A percentile compares a stretch with the other conserved stretches of the same genome.
Conservation (phyloP, 352 stramenopile species). For the Albugo candida region DNA sequence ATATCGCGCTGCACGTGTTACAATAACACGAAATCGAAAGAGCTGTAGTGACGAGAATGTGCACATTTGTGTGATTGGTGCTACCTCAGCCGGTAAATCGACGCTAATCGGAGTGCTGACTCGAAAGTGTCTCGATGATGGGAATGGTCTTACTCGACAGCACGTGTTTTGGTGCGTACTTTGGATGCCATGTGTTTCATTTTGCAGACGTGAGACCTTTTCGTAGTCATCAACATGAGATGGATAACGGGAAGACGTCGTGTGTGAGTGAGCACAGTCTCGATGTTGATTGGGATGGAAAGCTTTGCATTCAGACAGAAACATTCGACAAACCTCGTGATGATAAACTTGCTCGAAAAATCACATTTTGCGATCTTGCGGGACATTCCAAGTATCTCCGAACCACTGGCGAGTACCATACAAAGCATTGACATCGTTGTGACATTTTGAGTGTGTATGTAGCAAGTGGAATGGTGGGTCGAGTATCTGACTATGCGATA, state of each 20-base stretch:
- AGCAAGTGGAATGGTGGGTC: slow-evolving; percentile 56
- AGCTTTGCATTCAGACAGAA: slow-evolving; percentile 5
- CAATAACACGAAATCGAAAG: not conserved
- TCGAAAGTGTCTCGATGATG: slow-evolving; percentile 63
- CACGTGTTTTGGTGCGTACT: slow-evolving; percentile 47
- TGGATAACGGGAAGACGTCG: slow-evolving; percentile 76
- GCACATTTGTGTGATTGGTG: slow-evolving; percentile 67
- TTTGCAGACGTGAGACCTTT: not conserved
- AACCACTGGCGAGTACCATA: slow-evolving; percentile 23
- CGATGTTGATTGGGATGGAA: slow-evolving; percentile 8
- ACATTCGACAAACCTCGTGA: slow-evolving; percentile 3
- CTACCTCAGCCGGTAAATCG: slow-evolving; percentile 77
- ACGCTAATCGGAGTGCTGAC: slow-evolving; percentile 81
- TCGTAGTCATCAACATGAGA: slow-evolving; percentile 61
- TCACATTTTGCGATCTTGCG: slow-evolving; percentile 39
- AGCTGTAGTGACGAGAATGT: slow-evolving; percentile 23
- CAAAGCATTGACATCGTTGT: not conserved
- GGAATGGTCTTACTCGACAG: slow-evolving; percentile 68
- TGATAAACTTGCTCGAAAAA: slow-evolving; percentile 1
- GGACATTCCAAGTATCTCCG: slow-evolving; percentile 81
- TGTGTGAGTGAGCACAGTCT: slow-evolving; percentile 80
- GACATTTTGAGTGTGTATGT: not conserved
- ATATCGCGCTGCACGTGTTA: too few relatives aligned
- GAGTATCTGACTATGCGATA: slow-evolving; percentile 77
- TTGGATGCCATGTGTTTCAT: too few relatives aligned